Evolutionary conservation across 805 yeast genomes (phyloP).

Genomic region (Metschnikowia reukaufii): DNA sequence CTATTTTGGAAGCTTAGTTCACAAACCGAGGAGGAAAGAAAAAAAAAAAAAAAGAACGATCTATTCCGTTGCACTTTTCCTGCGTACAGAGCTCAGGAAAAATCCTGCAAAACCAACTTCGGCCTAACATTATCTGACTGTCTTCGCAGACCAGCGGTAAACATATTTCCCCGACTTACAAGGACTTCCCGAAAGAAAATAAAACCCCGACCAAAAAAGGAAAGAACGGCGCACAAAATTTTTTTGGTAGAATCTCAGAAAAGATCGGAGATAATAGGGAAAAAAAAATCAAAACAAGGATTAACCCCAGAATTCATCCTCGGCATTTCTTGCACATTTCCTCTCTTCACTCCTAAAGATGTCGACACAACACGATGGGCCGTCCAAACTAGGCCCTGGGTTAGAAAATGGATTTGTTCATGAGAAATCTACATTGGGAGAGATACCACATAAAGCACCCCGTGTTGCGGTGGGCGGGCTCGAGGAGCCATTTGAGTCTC

Average conservation of each 20-base stretch:
- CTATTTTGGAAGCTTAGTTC: background rate
- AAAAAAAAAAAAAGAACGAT: background rate
- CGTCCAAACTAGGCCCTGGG: background rate
- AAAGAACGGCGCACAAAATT: background rate
- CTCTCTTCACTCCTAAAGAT: background rate
- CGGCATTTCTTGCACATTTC: background rate
- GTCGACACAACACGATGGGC: background rate
- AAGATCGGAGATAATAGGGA: background rate
- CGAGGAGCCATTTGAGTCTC: conserved; percentile 11
- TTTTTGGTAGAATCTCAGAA: background rate
- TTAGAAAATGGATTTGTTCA: background rate
- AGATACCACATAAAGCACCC: background rate
- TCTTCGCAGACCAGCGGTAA: background rate
- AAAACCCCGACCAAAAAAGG: background rate
- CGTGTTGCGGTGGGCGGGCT: conserved; percentile 4
- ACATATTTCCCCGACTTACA: background rate
- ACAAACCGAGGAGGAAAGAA: background rate
- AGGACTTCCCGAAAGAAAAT: background rate
- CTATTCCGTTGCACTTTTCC: background rate
- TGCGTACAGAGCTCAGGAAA: background rate
- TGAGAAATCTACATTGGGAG: background rate
- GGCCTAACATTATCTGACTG: background rate
- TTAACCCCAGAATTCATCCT: background rate
- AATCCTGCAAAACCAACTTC: background rate
- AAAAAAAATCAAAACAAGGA: background rate